Evolutionary conservation across 164 flowering plant species (phyloP).

Genomic region (Umbellularia californica): DNA sequence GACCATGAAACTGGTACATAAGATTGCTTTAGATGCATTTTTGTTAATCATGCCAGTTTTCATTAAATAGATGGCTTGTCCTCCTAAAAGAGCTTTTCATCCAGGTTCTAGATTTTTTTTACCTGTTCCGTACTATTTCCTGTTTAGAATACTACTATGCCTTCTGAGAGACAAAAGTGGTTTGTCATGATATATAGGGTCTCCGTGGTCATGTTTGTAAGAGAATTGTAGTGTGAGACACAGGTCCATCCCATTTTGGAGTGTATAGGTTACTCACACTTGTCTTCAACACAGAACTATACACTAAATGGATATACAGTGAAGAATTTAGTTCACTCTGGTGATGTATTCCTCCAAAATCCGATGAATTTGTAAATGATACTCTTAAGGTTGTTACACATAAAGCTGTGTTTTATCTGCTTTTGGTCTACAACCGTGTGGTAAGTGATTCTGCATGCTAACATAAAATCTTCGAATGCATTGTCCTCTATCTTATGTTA

Average conservation of each 20-base stretch:
- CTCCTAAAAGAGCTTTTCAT: neutral
- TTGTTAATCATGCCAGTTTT: neutral
- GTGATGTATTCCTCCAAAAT: neutral
- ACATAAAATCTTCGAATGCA: no score
- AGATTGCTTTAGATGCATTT: neutral
- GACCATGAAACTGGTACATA: slow-evolving; percentile 84
- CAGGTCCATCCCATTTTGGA: neutral
- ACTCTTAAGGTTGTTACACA: no score
- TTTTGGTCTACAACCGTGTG: no score
- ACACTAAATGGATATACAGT: neutral
- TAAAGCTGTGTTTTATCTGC: no score
- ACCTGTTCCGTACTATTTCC: neutral
- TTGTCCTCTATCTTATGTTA: no score
- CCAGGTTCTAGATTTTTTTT: neutral
- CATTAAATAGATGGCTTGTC: neutral
- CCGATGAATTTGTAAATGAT: neutral
- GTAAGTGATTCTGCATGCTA: no score
- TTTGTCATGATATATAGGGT: neutral
- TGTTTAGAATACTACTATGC: neutral
- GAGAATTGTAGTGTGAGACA: neutral
- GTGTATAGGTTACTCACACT: neutral
- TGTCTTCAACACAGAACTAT: neutral
- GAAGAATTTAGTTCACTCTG: neutral
- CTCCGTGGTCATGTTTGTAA: neutral
- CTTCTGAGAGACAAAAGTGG: neutral